Evolutionary conservation across 164 flowering plant genomes (phyloP).

Genomic region (Santalum album): DNA sequence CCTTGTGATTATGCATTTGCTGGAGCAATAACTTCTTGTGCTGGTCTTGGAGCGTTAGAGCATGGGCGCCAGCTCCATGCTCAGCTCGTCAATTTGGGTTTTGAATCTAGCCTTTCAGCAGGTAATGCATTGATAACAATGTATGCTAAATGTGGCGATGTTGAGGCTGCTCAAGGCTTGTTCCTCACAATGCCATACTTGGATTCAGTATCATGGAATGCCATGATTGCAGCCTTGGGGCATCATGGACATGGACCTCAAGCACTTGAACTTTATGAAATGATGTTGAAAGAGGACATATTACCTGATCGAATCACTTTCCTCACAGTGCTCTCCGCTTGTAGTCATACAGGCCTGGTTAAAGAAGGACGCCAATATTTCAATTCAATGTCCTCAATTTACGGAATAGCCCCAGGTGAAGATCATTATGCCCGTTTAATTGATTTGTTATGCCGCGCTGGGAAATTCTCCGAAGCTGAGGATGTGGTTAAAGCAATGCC

Average conservation of each 20-base stretch:
- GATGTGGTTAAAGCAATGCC: constrained; percentile 50
- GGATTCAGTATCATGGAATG: constrained; percentile 34
- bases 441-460: constrained; percentile 76
- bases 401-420: constrained; percentile 55
- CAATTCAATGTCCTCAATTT: constrained; percentile 34
- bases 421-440: constrained; percentile 78
- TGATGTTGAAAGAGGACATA: constrained; percentile 51
- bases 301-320: constrained; percentile 64
- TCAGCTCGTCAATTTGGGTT: constrained; percentile 44
- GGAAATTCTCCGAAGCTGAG: constrained; percentile 56
- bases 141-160: constrained; percentile 74
- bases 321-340: constrained; percentile 69
- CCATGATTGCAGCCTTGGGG: constrained; percentile 60
- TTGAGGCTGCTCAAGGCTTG: constrained; percentile 41
- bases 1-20: constrained; percentile 78
- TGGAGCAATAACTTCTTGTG: constrained; percentile 60
- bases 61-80: constrained; percentile 72
- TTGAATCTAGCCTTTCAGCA: constrained; percentile 64
- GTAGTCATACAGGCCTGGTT: constrained; percentile 73
- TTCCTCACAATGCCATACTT: constrained; percentile 43
- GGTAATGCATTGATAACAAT: constrained; percentile 71
- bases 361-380: constrained; percentile 54
- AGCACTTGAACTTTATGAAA: constrained; percentile 51
- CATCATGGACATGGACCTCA: constrained; percentile 67
- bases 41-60: constrained; percentile 63